A percentile compares a stretch with the other conserved stretches of the same genome.
These are phyloP conservation scores for Solanum gracilifrons DNA, from an alignment of 257 asterid genomes.

Conservation along the genomic window DNA sequence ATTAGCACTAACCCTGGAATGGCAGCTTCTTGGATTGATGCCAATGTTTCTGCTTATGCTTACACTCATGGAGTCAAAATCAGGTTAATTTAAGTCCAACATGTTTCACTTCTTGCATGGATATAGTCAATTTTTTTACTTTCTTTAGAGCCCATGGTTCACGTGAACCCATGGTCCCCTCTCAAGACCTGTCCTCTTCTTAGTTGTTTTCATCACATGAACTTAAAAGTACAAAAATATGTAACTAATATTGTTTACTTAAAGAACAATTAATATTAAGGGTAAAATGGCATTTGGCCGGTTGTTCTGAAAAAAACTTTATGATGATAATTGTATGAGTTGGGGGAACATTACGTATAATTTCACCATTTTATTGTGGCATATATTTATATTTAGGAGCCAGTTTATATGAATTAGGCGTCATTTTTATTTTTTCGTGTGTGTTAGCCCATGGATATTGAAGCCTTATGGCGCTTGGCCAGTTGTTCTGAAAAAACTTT, in stretches of 20 bases:
- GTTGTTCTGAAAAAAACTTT: neutral
- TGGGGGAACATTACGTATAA: neutral
- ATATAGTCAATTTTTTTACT: neutral
- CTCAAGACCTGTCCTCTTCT: neutral
- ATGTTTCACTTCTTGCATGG: neutral
- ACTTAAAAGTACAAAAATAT: neutral
- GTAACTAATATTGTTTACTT: neutral
- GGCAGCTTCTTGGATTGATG: conserved; percentile 79
- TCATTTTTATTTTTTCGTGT: too few relatives aligned
- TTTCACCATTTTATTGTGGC: neutral
- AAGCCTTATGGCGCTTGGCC: accelerated
- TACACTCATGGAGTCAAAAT: conserved; percentile 61
- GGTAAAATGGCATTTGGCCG: neutral
- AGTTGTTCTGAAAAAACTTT: too few relatives aligned
- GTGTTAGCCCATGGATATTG: neutral
- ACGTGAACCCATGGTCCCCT: neutral
- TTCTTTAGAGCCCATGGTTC: accelerated
- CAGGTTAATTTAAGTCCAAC: conserved; percentile 26
- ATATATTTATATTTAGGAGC: neutral
- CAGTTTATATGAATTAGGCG: neutral
- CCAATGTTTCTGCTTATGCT: conserved; percentile 55
- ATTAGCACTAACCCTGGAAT: conserved; percentile 54
- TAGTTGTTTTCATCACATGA: neutral
- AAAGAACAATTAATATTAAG: neutral
- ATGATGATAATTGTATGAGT: neutral